phyloP scores from a whole-genome alignment of 164 flowering plant genomes.

The Macadamia tetraphylla region DNA sequence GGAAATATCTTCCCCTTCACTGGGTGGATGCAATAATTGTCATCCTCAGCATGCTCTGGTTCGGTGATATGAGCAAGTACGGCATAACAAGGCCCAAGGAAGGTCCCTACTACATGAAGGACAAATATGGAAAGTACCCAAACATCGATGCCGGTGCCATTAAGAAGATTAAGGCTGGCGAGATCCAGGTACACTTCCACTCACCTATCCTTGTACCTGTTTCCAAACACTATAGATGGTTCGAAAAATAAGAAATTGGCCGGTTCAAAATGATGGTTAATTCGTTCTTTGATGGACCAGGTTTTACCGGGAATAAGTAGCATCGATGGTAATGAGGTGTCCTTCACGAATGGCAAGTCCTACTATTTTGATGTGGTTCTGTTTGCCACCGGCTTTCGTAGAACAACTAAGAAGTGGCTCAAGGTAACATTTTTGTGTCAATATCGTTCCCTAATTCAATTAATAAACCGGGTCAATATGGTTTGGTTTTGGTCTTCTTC shows the following conservation, averaged over 20 bases:
- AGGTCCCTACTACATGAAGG: slow-evolving; percentile 35
- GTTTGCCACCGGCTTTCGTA: neutral
- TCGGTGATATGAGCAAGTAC: slow-evolving; percentile 31
- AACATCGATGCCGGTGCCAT: slow-evolving; percentile 36
- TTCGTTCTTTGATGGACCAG: slow-evolving; percentile 21
- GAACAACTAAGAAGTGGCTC: no score
- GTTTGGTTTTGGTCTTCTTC: no score
- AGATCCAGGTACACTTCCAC: slow-evolving; percentile 30
- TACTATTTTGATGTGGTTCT: slow-evolving; percentile 36
- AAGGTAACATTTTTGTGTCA: no score
- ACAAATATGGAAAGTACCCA: slow-evolving; percentile 26
- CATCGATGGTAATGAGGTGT: slow-evolving; percentile 34
- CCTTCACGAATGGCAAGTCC: slow-evolving; percentile 37
- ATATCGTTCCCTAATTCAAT: no score
- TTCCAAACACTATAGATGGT: no score
- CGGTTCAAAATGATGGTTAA: neutral
- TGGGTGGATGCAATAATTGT: slow-evolving; percentile 24
- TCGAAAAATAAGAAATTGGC: neutral
- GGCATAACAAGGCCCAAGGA: slow-evolving; percentile 32
- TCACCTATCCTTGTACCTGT: no score
- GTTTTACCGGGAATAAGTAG: slow-evolving; percentile 44
- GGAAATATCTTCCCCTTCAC: slow-evolving; percentile 22
- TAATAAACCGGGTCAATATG: no score
- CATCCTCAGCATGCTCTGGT: slow-evolving; percentile 22
- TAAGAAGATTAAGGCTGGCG: slow-evolving; percentile 28